phyloP scores from a whole-genome alignment of 2,329 filamentous ascomycete species.

The Aspergillus proliferans region DNA sequence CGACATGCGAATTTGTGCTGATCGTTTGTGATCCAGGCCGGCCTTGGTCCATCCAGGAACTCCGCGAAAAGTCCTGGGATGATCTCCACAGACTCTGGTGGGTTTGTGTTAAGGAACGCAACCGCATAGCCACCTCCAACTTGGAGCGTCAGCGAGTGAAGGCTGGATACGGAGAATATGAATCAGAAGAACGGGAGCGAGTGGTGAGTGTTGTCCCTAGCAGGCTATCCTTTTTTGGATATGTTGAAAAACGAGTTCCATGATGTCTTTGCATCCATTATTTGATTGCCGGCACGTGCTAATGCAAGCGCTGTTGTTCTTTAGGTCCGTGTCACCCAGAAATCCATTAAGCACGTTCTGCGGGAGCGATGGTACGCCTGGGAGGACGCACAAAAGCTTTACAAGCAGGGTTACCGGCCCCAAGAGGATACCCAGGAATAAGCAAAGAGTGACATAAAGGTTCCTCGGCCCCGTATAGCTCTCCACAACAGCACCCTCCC shows the following conservation, averaged over 20 bases:
- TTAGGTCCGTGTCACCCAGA: conserved; percentile 72
- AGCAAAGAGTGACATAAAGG: neutral
- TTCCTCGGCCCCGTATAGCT: too few relatives aligned
- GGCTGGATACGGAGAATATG: conserved; percentile 66
- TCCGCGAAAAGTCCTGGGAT: conserved; percentile 86
- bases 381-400: conserved; percentile 41
- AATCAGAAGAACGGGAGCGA: conserved; percentile 57
- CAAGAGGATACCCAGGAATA: conserved; percentile 16
- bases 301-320: neutral
- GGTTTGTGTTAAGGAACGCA: conserved; percentile 85
- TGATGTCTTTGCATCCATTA: neutral
- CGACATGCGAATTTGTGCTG: conserved; percentile 6
- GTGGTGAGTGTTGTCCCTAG: conserved; percentile 51
- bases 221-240: neutral
- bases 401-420: conserved; percentile 31
- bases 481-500: too few relatives aligned
- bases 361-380: conserved; percentile 86
- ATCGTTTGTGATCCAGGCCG: conserved; percentile 48
- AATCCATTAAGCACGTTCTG: conserved; percentile 73
- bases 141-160: conserved; percentile 62
- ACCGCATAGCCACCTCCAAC: conserved; percentile 74
- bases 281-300: neutral
- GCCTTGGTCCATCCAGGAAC: conserved; percentile 76
- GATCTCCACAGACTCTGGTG: conserved; percentile 92
- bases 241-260: neutral